Base-by-base conservation (phyloP, 2,329 filamentous ascomycete species). In the Alternaria triticimaculans region DNA sequence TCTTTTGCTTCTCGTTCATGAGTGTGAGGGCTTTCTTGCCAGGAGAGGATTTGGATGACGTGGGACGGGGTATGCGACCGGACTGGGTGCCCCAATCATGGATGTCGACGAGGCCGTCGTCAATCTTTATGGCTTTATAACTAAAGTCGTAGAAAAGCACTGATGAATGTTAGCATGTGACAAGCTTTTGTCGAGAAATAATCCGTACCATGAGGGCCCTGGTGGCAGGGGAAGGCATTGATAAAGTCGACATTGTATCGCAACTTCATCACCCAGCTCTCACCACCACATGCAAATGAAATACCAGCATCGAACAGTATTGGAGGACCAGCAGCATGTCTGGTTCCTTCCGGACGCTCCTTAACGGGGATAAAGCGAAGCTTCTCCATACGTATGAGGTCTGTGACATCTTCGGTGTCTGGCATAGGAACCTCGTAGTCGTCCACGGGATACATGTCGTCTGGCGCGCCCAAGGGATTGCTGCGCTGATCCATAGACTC, bases 91-190 rank as follows among this genome's bases (percentile, higher is more conserved):
- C 88, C 91, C 91, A 93, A 75, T 92, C 87, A 33, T 85, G 81
- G 50, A 93, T 86, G 41, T 86, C 84, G 18, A 92, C 86, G 5
- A 93, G 83, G 25, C 76, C 78, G 67, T 90, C 85, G 72, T 92
- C 89, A 2, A 87, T 89, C 57, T 85, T 84, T 43, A 90, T 85
- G 1, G 83, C 79, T 54, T 84, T 84, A 74, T 88, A 89, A 5
- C 84, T 80, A 74, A 92, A 93, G 76, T 92, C 90, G 75, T 89
- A 90, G 78, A 92, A 93, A 6, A 93, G 84, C 7, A 90, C 88
- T 76, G 20, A 2, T 12, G 6, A 2, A 4, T 20, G 55, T 75
- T 41, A 78, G 71, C 54, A 26, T 48, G 14, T 11, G 30, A 4
- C 25, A 3, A 12, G 12, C 11, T 3, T 25, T 11, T 14, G 1